These are phyloP conservation scores for Colletotrichum lupini DNA, from an alignment of 2,329 filamentous ascomycete genomes.

Conservation along the genomic window DNA sequence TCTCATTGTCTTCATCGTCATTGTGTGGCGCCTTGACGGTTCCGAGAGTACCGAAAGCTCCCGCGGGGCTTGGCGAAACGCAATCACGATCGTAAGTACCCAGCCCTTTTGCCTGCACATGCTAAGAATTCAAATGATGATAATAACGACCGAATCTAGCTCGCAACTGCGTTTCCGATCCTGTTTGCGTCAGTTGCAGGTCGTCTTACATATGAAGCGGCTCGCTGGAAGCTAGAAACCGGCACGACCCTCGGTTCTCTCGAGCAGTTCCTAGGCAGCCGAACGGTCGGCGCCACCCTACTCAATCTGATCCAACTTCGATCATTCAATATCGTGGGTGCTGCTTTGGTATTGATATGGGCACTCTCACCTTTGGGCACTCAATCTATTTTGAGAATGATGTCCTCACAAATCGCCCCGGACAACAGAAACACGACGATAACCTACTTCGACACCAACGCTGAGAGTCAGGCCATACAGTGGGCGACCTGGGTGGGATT, in stretches of 20 bases:
- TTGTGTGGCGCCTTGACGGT: no score
- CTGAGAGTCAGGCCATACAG: not conserved
- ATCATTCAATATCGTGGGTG: slow-evolving; percentile 40
- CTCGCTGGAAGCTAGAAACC: slow-evolving; percentile 42
- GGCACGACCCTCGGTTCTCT: slow-evolving; percentile 41
- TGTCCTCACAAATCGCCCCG: not conserved
- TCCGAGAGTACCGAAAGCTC: no score
- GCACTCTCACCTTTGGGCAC: slow-evolving; percentile 43
- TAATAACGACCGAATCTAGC: not conserved
- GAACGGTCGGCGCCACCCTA: slow-evolving; percentile 42
- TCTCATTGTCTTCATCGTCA: no score
- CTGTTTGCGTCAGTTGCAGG: slow-evolving; percentile 43
- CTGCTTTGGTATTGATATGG: slow-evolving; percentile 42
- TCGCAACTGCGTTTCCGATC: slow-evolving; percentile 43
- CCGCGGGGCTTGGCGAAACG: no score
- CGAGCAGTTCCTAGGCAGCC: slow-evolving; percentile 45
- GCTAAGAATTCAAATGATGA: no score
- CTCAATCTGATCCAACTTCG: slow-evolving; percentile 41
- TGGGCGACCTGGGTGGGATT: not conserved
- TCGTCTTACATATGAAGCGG: slow-evolving; percentile 40
- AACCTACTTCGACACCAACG: not conserved
- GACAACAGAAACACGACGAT: not conserved
- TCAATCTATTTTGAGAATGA: slow-evolving; percentile 41
- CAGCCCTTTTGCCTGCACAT: rapidly evolving
- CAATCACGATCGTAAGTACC: no score